Evolutionary conservation across 805 yeast species (phyloP), one percentile per base, ranked within the genome.

Genomic region (Saturnispora quitensis): DNA sequence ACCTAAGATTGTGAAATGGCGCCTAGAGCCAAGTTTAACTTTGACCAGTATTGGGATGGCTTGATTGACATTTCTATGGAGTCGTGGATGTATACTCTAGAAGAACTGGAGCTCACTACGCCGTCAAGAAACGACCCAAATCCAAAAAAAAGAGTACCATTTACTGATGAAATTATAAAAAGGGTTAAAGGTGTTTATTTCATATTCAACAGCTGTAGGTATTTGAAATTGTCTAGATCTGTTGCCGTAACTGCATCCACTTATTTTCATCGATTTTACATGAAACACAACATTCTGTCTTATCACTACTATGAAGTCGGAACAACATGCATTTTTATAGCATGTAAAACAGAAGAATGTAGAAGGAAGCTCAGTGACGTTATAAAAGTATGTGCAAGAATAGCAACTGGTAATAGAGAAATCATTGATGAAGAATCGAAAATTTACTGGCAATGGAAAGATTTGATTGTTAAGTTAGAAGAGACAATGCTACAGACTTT

Each of bases 331-430:
- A 56, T 79, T 17, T 78, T 78, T 56, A 62, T 78, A 25, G 81
- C 81, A 4, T 69, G 78, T 50, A 78, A 78, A 54, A 71, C 77
- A 7, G 81, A 78, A 50, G 84, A 78, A 51, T 69, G 78, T 31
- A 69, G 73, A 34, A 67, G 83, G 28, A 62, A 72, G 38, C 60
- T 78, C 28, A 62, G 72, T 40, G 81, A 78, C 50, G 69, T 79
- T 4, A 78, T 76, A 20, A 67, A 70, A n/a, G 69, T 71, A 5
- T 73, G 79, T 57, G 76, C 79, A 4, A 68, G 68, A 45, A 68
- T 72, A 5, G 80, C 82, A 0, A 43, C 62, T 18, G 70, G 70
- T 20, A 74, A 73, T 46, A 67, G 67, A 15, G 67, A 68, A 45
- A 63, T 60, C 45, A 72, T 68, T 27, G 75, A 69, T 53, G 78